A percentile compares a stretch with the other conserved stretches of the same genome.
Evolutionary conservation across 2,329 filamentous ascomycete species (phyloP).

Genomic region (Aureobasidium sp.): DNA sequence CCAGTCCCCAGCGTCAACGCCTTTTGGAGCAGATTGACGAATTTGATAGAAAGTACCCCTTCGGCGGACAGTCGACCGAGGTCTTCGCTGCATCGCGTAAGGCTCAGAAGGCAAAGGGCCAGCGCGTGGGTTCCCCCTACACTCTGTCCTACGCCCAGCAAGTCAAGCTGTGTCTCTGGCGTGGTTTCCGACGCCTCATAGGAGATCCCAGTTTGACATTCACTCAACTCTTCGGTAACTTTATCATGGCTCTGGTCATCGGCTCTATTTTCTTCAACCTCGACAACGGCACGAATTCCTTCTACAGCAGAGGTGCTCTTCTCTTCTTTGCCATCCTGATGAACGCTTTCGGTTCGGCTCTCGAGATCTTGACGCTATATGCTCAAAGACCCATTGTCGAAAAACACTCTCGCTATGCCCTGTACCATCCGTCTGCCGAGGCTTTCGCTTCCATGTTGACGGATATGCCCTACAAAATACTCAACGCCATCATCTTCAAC

Average conservation of each 20-base stretch:
- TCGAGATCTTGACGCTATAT: slow-evolving; percentile 82
- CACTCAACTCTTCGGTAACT: slow-evolving; percentile 63
- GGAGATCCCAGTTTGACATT: slow-evolving; percentile 72
- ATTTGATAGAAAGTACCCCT: slow-evolving; percentile 40
- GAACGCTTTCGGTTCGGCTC: slow-evolving; percentile 73
- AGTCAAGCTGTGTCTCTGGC: slow-evolving; percentile 69
- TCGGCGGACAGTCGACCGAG: slow-evolving; percentile 39
- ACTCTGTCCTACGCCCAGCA: slow-evolving; percentile 74
- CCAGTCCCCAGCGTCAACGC: slow-evolving; percentile 42
- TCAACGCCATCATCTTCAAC: slow-evolving; percentile 72
- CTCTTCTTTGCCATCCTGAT: slow-evolving; percentile 84
- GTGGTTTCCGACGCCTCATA: slow-evolving; percentile 68
- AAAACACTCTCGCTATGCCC: slow-evolving; percentile 77
- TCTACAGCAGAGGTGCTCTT: slow-evolving; percentile 71
- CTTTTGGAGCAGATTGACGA: slow-evolving; percentile 40
- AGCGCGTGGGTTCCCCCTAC: slow-evolving; percentile 63
- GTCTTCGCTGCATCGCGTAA: slow-evolving; percentile 41
- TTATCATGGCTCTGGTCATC: slow-evolving; percentile 69
- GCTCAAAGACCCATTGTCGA: slow-evolving; percentile 87
- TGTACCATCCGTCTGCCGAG: slow-evolving; percentile 86
- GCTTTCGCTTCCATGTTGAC: slow-evolving; percentile 80
- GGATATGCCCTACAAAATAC: slow-evolving; percentile 76
- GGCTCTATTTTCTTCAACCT: slow-evolving; percentile 77
- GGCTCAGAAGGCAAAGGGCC: slow-evolving; percentile 40
- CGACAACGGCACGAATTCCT: slow-evolving; percentile 56